Evolutionary conservation across 2,329 filamentous ascomycete genomes (phyloP), one percentile per base, ranked within the genome.

Genomic region (Emericellopsis atlantica): DNA sequence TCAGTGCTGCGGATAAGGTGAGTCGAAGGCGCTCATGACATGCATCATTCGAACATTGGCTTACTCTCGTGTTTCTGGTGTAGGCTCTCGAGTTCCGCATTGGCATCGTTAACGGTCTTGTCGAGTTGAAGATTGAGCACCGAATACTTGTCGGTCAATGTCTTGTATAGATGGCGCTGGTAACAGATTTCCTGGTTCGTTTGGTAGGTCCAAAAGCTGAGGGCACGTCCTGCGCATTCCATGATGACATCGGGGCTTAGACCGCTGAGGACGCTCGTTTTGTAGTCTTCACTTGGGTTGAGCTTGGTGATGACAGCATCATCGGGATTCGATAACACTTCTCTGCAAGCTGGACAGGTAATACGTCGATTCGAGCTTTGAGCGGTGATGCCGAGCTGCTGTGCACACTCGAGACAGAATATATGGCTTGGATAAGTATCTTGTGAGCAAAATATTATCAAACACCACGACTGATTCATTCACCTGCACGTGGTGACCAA

Each of bases 401-500:
- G 70, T 22, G 84, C 81, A 53, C 90, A 96, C 15, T 75, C 66
- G 2, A 79, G 60, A 55, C 90, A 95, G 61, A 94, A 93, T 34
- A 93, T 81, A 59, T 95, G 90, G 46, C 88, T 88, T 21, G 18
- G 11, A 21, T 5, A 21, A 21, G 18, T 6, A 33, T 3, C 11
- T 33, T 11, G n/a, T 33, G n/a, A 38, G 15, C 24, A 38, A 29
- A 8, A 6, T 10, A 6, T 24, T 12, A 11, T 14, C 15, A 16
- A n/a, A 33, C 24, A 38, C n/a, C 11, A 22, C 6, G n/a, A 33
- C 7, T 16, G 18, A 16, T 5, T 18, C 15, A 40, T 50, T 23
- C 39, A 84, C 86, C 83, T 87, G 75, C 89, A 96, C 12, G 84
- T 92, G 5, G 89, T 95, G 29, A 95, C 86, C 1, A 95, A 71